Evolutionary conservation across 768 basidiomycete species (phyloP).

Genomic region (Suillus variegatus): DNA sequence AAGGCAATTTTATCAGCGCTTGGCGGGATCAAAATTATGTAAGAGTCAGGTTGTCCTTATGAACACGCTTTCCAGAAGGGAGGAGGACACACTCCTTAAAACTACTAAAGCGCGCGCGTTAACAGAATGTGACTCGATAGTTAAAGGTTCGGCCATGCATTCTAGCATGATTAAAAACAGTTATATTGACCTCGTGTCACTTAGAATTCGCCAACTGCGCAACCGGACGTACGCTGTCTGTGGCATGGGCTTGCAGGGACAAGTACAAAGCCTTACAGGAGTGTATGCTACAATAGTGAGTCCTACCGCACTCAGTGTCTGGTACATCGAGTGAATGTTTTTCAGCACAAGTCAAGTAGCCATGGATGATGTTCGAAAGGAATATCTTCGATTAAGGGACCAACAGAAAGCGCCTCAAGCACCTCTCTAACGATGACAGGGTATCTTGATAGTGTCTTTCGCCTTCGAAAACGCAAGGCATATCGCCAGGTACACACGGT

Average conservation of each 20-base stretch:
- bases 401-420: conserved; percentile 20
- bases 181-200: not conserved
- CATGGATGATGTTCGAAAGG: conserved; percentile 70
- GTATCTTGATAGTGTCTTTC: not conserved
- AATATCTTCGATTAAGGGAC: conserved; percentile 71
- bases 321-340: conserved; percentile 1
- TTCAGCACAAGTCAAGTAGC: conserved; percentile 70
- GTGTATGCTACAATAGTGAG: conserved; percentile 82
- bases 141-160: conserved; percentile 53
- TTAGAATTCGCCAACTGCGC: conserved; percentile 87
- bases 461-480: not conserved
- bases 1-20: not conserved
- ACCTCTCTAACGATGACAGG: not conserved
- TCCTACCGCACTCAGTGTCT: conserved; percentile 12
- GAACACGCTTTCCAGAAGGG: conserved; percentile 84
- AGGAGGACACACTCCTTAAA: conserved; percentile 85
- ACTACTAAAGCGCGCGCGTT: conserved; percentile 78
- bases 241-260: conserved; percentile 80
- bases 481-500: not conserved
- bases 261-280: conserved; percentile 70
- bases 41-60: conserved; percentile 38
- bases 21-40: not conserved
- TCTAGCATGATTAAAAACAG: not conserved
- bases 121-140: conserved; percentile 73
- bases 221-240: conserved; percentile 75